phyloP scores from a whole-genome alignment of 352 stramenopile genomes.

The Globisporangium nagaii region DNA sequence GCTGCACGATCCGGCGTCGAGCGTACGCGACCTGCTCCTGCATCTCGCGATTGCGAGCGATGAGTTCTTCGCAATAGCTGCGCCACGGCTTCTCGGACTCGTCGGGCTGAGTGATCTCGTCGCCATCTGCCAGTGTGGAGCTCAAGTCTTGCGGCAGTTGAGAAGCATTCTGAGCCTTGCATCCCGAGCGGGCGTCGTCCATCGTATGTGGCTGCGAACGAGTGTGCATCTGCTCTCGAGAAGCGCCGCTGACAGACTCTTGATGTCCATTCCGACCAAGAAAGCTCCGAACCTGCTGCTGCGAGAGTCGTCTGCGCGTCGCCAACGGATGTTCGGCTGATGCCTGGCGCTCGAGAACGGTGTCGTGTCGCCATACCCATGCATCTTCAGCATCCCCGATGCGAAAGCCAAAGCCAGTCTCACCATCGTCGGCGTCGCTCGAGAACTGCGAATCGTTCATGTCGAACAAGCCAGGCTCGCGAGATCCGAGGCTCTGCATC shows the following conservation, averaged over 20 bases:
- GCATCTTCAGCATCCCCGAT: not conserved
- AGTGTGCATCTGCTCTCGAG: no score
- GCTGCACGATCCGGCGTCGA: constrained; percentile 51
- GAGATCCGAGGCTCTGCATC: not conserved
- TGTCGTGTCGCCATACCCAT: constrained; percentile 25
- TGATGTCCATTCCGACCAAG: no score
- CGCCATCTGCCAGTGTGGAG: not conserved
- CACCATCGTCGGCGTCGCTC: constrained; percentile 9
- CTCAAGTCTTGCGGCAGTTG: not conserved
- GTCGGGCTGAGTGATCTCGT: constrained; percentile 4
- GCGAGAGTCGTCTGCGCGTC: not conserved
- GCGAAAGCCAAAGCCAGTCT: constrained; percentile 5
- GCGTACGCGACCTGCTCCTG: constrained; percentile 67
- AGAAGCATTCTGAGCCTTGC: not conserved
- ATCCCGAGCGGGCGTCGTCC: not conserved
- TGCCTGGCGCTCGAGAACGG: constrained; percentile 20
- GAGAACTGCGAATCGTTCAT: constrained; percentile 12
- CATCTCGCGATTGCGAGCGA: constrained; percentile 68
- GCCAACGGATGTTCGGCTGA: constrained; percentile 6
- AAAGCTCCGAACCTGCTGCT: not conserved
- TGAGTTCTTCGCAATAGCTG: constrained; percentile 69
- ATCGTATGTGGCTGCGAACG: not conserved
- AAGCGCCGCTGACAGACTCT: not conserved
- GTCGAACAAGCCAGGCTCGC: constrained; percentile 10
- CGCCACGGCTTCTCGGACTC: constrained; percentile 51